Base-by-base conservation (phyloP, 192 early-diverging fungal genomes). In the Paraglomus occultum region DNA sequence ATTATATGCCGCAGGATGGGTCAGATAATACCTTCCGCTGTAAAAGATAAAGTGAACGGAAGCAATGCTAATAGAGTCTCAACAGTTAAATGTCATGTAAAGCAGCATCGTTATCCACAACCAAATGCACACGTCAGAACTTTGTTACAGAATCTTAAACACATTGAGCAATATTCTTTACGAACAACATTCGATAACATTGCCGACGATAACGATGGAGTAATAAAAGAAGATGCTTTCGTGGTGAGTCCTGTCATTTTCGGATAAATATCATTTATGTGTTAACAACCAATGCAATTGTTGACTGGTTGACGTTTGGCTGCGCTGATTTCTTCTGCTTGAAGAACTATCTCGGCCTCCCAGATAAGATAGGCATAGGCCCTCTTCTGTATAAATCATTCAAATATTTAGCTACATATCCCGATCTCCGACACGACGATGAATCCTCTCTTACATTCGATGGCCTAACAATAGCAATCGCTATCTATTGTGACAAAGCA, bases 341-440 rank as follows among this genome's bases (percentile, higher is more conserved):
- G 39, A 45, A 65, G 64, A 17, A 15, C 38, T 65, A 65, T 17
- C 9, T 65, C 38, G 23, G 23, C 1, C 42, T 65, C 42, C 31
- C 64, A 20, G 64, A 65, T 42, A 15, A 50, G 10, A 42, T 65
- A 42, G 48, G 20, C 18, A 17, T 38, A 3, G 64, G 64, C 2
- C 64, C 48, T n/a, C 12, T 65, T 38, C 17, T 65, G 18, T 65
- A 51, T 65, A 47, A 50, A 5, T 65, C 64, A 7, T 65, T 65
- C n/a, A 51, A 8, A 40, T 51, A 65, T n/a, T 47, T 65, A 8
- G 64, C 48, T 40, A 65, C 38, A 39, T 51, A 51, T 65, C 64
- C 48, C 8, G 20, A 14, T 7, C 4, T 40, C 8, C 6, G 14
- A 18, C 44, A 47, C 11, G 42, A 14, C 0, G 39, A 23, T 47